Conservation (phyloP, 2,329 filamentous ascomycete genomes). For the Plectosphaerella sp. region DNA sequence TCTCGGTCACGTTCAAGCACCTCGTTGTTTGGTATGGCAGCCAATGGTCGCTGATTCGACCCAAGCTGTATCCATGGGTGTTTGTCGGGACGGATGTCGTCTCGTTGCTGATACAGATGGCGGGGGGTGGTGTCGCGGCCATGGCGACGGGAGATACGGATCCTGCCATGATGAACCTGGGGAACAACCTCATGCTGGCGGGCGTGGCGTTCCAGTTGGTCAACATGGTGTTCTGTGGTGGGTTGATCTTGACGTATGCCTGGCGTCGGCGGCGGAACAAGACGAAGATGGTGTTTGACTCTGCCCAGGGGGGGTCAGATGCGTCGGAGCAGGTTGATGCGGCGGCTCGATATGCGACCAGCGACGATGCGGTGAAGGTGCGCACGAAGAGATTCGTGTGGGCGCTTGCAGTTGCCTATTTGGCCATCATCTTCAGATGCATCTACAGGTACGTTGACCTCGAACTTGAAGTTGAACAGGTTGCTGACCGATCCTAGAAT, state of each 20-base stretch:
- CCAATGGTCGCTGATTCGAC: conserved; percentile 31
- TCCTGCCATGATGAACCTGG: conserved; percentile 7
- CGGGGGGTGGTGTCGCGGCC: conserved; percentile 12
- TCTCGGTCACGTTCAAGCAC: conserved; percentile 43
- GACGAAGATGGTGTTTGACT: conserved; percentile 1
- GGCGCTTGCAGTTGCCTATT: conserved; percentile 5
- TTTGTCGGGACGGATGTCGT: conserved; percentile 44
- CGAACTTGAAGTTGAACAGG: too few relatives aligned
- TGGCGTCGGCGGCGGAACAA: background rate
- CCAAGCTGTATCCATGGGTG: conserved; percentile 40
- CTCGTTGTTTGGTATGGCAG: conserved; percentile 36
- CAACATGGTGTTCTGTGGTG: conserved; percentile 18
- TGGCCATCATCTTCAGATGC: conserved; percentile 11
- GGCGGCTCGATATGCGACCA: background rate
- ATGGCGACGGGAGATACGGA: background rate
- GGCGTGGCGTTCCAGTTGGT: conserved; percentile 20
- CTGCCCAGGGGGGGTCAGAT: background rate
- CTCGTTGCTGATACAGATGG: conserved; percentile 22
- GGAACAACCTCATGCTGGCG: conserved; percentile 14
- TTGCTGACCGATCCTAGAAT: background rate
- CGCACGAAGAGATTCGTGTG: conserved; percentile 3
- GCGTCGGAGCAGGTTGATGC: background rate
- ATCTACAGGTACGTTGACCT: conserved; percentile 7
- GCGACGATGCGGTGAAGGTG: background rate
- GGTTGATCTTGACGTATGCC: conserved; percentile 8